These are phyloP conservation scores for Fusarium sp. DNA, from an alignment of 2,329 filamentous ascomycete genomes.

Conservation along the genomic window DNA sequence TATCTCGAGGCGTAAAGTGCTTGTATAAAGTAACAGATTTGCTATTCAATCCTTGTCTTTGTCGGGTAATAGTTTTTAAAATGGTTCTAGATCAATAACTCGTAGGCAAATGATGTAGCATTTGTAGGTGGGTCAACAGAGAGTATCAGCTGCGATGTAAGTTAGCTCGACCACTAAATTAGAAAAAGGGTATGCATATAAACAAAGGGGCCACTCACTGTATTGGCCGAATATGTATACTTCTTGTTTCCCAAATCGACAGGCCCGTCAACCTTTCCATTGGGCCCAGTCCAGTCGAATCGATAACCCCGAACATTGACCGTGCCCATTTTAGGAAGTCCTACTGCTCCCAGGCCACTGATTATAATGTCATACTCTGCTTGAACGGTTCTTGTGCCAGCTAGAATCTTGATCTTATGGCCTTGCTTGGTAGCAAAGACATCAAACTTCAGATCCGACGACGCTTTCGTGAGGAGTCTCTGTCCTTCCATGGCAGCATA, in stretches of 20 bases:
- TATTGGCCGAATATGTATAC: background rate
- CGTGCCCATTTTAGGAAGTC: accelerated
- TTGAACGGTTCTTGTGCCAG: background rate
- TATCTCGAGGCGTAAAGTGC: accelerated
- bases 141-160: background rate
- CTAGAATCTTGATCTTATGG: background rate
- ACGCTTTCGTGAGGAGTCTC: background rate
- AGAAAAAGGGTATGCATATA: accelerated
- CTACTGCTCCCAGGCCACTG: accelerated
- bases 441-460: background rate
- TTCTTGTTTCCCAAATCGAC: background rate
- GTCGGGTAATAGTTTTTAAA: too few species aligned
- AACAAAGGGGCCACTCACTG: background rate
- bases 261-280: background rate
- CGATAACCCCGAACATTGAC: background rate
- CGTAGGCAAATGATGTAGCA: background rate
- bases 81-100: background rate
- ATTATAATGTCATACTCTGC: background rate
- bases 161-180: background rate
- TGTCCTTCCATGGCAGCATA: background rate
- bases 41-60: background rate
- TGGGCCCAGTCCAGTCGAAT: background rate
- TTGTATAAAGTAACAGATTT: background rate
- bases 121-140: background rate
- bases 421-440: background rate